Evolutionary conservation across 768 basidiomycete genomes (phyloP).

Genomic region (Russula compacta): DNA sequence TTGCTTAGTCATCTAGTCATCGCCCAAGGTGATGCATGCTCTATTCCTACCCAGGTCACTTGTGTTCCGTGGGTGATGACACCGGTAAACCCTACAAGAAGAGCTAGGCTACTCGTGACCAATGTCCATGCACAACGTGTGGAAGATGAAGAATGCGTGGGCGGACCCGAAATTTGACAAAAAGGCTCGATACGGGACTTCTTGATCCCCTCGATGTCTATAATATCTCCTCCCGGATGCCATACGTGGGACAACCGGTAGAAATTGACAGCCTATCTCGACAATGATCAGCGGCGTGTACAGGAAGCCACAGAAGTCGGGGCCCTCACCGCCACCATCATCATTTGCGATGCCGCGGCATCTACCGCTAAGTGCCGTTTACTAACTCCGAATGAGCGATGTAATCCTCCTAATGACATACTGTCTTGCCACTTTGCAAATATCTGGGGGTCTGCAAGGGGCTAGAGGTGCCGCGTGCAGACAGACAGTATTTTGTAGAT

Average conservation of each 20-base stretch:
- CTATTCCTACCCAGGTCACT: not conserved
- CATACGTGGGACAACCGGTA: slow-evolving; percentile 1
- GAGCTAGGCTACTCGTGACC: not conserved
- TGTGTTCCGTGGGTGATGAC: not conserved
- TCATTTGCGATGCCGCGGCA: slow-evolving; percentile 9
- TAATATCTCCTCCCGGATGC: slow-evolving; percentile 1
- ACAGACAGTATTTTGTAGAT: not conserved
- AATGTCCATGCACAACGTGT: slow-evolving; percentile 1
- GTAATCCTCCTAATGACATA: slow-evolving; percentile 3
- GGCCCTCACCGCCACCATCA: not conserved
- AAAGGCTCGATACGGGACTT: not conserved
- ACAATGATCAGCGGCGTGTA: slow-evolving; percentile 11
- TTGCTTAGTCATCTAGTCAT: not conserved
- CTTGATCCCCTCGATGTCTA: not conserved
- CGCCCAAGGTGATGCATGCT: not conserved
- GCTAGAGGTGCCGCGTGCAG: not conserved
- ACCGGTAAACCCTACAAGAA: not conserved
- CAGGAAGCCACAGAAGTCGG: slow-evolving; percentile 11
- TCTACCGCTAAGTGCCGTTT: not conserved
- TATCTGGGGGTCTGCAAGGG: not conserved
- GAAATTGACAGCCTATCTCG: slow-evolving; percentile 8
- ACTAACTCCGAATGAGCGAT: not conserved
- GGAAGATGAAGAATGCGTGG: not conserved
- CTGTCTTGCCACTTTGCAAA: not conserved
- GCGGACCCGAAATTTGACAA: not conserved